A percentile compares a stretch with the other conserved stretches of the same genome.
Evolutionary conservation across 192 early-diverging fungal species (phyloP).

Genomic region (Endogone sp.): DNA sequence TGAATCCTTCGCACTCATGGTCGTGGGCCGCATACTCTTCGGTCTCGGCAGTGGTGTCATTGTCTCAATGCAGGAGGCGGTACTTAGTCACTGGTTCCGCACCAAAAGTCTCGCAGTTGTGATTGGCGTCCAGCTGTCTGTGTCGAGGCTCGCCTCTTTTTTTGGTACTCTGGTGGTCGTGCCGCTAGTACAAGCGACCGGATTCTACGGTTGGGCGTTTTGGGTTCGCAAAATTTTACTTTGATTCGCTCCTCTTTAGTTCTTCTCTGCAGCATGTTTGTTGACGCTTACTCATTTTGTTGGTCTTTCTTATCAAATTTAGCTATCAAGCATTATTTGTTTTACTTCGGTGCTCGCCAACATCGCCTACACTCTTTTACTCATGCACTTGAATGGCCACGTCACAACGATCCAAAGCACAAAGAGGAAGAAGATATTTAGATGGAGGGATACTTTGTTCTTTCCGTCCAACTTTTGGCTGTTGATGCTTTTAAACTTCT

Average conservation of each 20-base stretch:
- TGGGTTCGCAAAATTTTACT: constrained; percentile 18
- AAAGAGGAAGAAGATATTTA: constrained; percentile 49
- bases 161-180: constrained; percentile 62
- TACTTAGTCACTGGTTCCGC: constrained; percentile 71
- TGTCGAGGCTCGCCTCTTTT: constrained; percentile 67
- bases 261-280: constrained; percentile 9
- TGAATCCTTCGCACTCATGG: constrained; percentile 46
- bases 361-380: constrained; percentile 55
- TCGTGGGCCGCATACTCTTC: constrained; percentile 48
- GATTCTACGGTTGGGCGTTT: constrained; percentile 42
- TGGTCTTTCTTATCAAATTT: neutral
- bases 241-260: constrained; percentile 13
- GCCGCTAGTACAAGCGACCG: constrained; percentile 43
- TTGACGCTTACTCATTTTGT: neutral
- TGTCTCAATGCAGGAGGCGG: constrained; percentile 73
- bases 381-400: constrained; percentile 37
- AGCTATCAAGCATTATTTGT: constrained; percentile 55
- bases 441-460: constrained; percentile 41
- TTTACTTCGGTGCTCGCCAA: constrained; percentile 65
- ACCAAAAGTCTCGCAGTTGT: constrained; percentile 63
- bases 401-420: constrained; percentile 15
- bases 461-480: constrained; percentile 59
- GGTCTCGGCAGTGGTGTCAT: constrained; percentile 71
- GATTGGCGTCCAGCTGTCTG: constrained; percentile 68
- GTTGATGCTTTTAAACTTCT: constrained; percentile 52